Evolutionary conservation across 495 filamentous ascomycete species (phyloP).

Genomic region (Gamarada debralockiae): DNA sequence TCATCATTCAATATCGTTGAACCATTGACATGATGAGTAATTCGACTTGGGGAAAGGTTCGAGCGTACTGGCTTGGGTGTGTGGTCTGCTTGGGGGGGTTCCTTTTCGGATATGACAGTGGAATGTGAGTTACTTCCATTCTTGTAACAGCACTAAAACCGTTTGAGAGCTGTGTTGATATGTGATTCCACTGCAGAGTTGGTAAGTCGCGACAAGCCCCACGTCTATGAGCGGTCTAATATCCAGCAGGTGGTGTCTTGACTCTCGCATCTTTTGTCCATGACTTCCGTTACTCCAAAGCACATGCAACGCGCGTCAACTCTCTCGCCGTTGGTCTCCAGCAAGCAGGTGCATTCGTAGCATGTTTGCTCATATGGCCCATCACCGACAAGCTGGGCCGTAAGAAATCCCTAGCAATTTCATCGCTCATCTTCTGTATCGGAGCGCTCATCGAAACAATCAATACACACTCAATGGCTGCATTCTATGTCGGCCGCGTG

Average conservation of each 20-base stretch:
- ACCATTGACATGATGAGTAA: constrained; percentile 25
- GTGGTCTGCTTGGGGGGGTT: constrained; percentile 41
- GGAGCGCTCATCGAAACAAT: constrained; percentile 36
- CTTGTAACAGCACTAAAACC: not conserved
- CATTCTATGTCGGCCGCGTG: constrained; percentile 37
- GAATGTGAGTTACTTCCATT: constrained; percentile 26
- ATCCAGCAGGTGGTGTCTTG: constrained; percentile 3
- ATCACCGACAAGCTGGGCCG: constrained; percentile 32
- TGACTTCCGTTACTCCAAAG: constrained; percentile 31
- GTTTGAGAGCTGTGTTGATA: too few species aligned
- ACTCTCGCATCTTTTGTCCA: constrained; percentile 39
- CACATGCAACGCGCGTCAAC: constrained; percentile 16
- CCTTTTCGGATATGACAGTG: constrained; percentile 35
- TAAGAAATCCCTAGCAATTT: constrained; percentile 30
- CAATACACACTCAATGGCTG: constrained; percentile 32
- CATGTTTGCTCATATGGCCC: constrained; percentile 36
- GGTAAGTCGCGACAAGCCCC: not conserved
- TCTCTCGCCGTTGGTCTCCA: constrained; percentile 23
- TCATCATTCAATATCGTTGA: too few species aligned
- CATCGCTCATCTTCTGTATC: constrained; percentile 31
- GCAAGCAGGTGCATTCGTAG: constrained; percentile 29
- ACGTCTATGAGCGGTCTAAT: not conserved
- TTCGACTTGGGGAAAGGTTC: constrained; percentile 31
- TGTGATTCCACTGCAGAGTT: not conserved
- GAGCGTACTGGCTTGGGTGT: constrained; percentile 51